phyloP scores from a whole-genome alignment of 768 basidiomycete species.

The Boletus vermiculosoides region DNA sequence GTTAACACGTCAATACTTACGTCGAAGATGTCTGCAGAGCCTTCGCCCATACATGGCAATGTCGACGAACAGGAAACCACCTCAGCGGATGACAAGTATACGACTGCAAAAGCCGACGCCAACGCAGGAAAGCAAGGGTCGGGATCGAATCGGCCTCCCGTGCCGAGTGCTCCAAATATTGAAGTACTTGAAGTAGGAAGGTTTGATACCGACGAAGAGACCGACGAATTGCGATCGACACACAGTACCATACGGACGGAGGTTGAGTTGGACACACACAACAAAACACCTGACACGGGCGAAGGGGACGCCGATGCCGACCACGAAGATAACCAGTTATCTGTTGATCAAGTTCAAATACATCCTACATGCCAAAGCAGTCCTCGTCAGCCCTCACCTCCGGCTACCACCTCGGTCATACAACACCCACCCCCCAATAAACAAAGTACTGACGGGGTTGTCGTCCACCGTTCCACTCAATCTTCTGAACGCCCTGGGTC shows the following conservation, averaged over 20 bases:
- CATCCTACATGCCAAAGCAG: neutral
- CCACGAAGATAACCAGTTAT: conserved; percentile 1
- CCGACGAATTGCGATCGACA: conserved; percentile 8
- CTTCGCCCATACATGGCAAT: neutral
- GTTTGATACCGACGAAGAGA: conserved; percentile 11
- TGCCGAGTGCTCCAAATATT: conserved; percentile 7
- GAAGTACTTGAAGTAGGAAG: conserved; percentile 12
- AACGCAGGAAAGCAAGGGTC: neutral
- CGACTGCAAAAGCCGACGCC: neutral
- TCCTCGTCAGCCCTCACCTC: neutral
- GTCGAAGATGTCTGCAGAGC: conserved; percentile 7
- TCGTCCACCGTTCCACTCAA: neutral
- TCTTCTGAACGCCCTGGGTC: neutral
- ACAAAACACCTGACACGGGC: neutral
- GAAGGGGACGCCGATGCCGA: neutral
- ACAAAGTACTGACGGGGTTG: neutral
- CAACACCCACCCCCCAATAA: neutral
- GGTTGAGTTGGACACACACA: neutral
- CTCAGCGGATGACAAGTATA: neutral
- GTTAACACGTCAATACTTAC: neutral
- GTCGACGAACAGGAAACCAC: neutral
- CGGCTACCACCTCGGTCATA: neutral
- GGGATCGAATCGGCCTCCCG: neutral
- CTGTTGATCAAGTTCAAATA: conserved; percentile 6
- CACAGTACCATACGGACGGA: neutral